Evolutionary conservation across 2,329 filamentous ascomycete genomes (phyloP).

Genomic region (Aureobasidium sp.): DNA sequence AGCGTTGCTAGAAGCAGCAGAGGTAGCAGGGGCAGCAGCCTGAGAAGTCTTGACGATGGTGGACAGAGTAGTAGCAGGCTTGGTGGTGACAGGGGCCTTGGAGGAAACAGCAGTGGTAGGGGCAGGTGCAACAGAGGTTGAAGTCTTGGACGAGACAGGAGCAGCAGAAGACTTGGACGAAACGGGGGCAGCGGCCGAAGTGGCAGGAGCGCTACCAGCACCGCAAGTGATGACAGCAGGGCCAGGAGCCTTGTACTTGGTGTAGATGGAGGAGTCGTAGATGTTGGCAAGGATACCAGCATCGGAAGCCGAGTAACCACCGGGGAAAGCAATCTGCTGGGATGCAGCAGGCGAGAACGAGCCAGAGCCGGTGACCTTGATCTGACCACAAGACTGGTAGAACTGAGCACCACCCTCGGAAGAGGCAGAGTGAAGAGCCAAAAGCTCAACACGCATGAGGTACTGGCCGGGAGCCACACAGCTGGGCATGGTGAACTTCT

Average conservation of each 20-base stretch:
- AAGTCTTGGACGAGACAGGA: not conserved
- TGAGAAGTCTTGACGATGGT: constrained; percentile 5
- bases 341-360: not conserved
- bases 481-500: constrained; percentile 38
- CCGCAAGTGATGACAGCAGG: constrained; percentile 32
- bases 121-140: constrained; percentile 20
- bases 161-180: not conserved
- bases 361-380: constrained; percentile 20
- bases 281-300: constrained; percentile 21
- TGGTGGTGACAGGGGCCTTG: not conserved
- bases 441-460: constrained; percentile 48
- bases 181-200: not conserved
- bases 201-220: constrained; percentile 14
- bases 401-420: constrained; percentile 37
- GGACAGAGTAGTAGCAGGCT: constrained; percentile 3
- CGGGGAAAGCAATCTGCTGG: constrained; percentile 17
- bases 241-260: constrained; percentile 37
- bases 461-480: constrained; percentile 50
- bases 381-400: constrained; percentile 32
- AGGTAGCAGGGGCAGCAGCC: not conserved
- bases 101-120: not conserved
- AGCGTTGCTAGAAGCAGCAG: not conserved
- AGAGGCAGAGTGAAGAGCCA: constrained; percentile 49
- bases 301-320: constrained; percentile 19
- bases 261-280: constrained; percentile 23